Percentiles rank a stretch among this genome's conserved stretches.
phyloP scores from a whole-genome alignment of 495 filamentous ascomycete genomes.

The Neurospora hispaniola region DNA sequence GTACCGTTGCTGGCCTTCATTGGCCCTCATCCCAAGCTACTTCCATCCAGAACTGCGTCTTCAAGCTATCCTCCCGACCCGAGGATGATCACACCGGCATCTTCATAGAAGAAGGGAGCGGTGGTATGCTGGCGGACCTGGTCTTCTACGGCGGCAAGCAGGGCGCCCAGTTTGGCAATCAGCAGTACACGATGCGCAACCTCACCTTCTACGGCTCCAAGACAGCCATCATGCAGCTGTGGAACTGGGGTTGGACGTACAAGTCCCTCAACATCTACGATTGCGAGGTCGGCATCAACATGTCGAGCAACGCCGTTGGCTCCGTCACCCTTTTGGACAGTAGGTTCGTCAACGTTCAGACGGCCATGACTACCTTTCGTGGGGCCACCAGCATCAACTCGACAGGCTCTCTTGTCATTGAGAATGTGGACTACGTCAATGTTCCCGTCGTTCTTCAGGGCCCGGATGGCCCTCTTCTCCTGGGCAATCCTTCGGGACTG shows the following conservation, averaged over 20 bases:
- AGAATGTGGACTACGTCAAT: conserved; percentile 58
- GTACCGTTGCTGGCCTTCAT: conserved; percentile 65
- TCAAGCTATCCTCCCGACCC: conserved; percentile 53
- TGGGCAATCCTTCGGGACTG: conserved; percentile 12
- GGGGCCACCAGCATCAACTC: conserved; percentile 50
- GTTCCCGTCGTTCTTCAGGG: conserved; percentile 45
- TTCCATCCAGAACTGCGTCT: conserved; percentile 73
- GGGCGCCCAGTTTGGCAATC: conserved; percentile 56
- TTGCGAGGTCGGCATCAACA: conserved; percentile 66
- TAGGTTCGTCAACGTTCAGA: conserved; percentile 54
- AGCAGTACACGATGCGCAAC: conserved; percentile 88
- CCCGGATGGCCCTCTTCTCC: conserved; percentile 37
- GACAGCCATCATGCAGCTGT: conserved; percentile 78
- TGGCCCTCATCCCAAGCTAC: conserved; percentile 95
- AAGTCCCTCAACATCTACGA: conserved; percentile 68
- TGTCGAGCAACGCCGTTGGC: conserved; percentile 59
- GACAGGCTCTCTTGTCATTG: conserved; percentile 57
- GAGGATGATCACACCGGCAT: conserved; percentile 61
- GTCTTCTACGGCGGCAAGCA: conserved; percentile 56
- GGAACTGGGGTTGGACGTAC: conserved; percentile 84
- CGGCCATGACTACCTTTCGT: conserved; percentile 48
- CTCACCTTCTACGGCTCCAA: conserved; percentile 72
- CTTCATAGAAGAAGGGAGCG: conserved; percentile 66
- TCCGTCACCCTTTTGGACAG: conserved; percentile 74
- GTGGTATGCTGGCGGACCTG: conserved; percentile 62